Evolutionary conservation across 805 yeast genomes (phyloP), one percentile per base, ranked within the genome.

Genomic region (Hanseniaspora meyeri): DNA sequence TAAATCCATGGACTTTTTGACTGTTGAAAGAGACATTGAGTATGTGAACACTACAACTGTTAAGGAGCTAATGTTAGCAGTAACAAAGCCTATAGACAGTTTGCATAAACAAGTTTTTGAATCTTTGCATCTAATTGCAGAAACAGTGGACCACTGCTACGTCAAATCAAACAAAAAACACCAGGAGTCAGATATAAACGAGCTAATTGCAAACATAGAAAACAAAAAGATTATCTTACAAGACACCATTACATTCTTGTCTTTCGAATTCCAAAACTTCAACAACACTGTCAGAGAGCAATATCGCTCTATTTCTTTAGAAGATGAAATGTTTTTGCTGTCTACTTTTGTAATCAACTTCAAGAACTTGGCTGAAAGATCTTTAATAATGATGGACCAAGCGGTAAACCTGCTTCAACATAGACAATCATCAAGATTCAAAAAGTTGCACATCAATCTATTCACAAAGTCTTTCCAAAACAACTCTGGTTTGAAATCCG

Each of bases 261-360:
- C 16, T 2, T 42, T 34, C 9, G 42, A 46, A 7, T 53, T 24
- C 14, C 40, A 62, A n/a, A 70, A 72, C 0, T 63, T 73, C 58
- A 53, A 43, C 3, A 43, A 53, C 8, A 10, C 20, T n/a, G 11
- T 45, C 9, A 51, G 49, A 40, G 37, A 17, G 7, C 32, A 52
- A 19, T 64, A 64, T 16, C 68, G 68, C 43, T 62, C 68, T 31
- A 60, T 75, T 7, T 64, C 72, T 39, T 79, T 80, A 11, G 70
- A 74, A 52, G 80, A 77, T 58, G 78, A 77, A 60, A 70, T 75
- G 67, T 77, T 77, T 59, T 60, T 77, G 16, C 56, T 77, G 3
- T 75, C 81, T 1, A 75, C 80, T 0, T 77, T 77, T 61, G 57
- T 77, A 27, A 69, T 77, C 66, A 77, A 77, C 60, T 66, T 75